Evolutionary conservation across 495 filamentous ascomycete species (phyloP).

Genomic region (Aspergillus olivimuriae): DNA sequence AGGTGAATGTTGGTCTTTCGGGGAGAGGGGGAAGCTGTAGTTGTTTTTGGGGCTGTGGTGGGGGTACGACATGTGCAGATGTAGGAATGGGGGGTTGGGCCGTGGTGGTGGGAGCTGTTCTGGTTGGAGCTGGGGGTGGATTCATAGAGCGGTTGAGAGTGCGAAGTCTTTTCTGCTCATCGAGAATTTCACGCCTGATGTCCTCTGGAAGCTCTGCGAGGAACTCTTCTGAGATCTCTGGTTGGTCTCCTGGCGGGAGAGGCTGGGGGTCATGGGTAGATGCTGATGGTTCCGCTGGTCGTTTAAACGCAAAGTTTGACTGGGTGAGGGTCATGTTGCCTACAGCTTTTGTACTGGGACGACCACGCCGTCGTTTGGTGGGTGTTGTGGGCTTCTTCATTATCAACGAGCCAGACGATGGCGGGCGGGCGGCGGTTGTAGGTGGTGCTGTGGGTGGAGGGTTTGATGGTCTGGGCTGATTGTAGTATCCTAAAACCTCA

Average conservation of each 20-base stretch:
- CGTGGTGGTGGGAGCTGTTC: slow-evolving; percentile 28
- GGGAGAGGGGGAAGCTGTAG: slow-evolving; percentile 47
- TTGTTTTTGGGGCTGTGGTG: slow-evolving; percentile 27
- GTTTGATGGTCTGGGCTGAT: slow-evolving; percentile 12
- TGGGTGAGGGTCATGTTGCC: slow-evolving; percentile 50
- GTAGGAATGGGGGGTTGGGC: too few relatives aligned
- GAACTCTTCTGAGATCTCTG: slow-evolving; percentile 60
- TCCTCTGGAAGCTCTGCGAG: slow-evolving; percentile 78
- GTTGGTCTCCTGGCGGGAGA: neutral
- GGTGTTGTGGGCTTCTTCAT: slow-evolving; percentile 48
- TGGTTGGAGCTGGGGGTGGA: slow-evolving; percentile 15
- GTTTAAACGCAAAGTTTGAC: slow-evolving; percentile 53
- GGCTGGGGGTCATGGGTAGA: slow-evolving; percentile 4
- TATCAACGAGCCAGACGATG: slow-evolving; percentile 24
- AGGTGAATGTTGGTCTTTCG: slow-evolving; percentile 57
- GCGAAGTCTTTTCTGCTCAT: slow-evolving; percentile 57
- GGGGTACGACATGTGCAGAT: slow-evolving; percentile 29
- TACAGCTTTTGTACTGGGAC: slow-evolving; percentile 32
- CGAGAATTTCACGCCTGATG: slow-evolving; percentile 68
- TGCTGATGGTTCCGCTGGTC: slow-evolving; percentile 9
- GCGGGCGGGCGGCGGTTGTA: slow-evolving; percentile 41
- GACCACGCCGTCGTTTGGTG: slow-evolving; percentile 51
- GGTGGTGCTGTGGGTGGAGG: slow-evolving; percentile 22
- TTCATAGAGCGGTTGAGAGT: slow-evolving; percentile 40
- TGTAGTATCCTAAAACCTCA: slow-evolving; percentile 69